Percentiles rank a stretch among this genome's conserved stretches.
Conservation (phyloP, 2,329 filamentous ascomycete species). For the Raffaelea ambrosiae region DNA sequence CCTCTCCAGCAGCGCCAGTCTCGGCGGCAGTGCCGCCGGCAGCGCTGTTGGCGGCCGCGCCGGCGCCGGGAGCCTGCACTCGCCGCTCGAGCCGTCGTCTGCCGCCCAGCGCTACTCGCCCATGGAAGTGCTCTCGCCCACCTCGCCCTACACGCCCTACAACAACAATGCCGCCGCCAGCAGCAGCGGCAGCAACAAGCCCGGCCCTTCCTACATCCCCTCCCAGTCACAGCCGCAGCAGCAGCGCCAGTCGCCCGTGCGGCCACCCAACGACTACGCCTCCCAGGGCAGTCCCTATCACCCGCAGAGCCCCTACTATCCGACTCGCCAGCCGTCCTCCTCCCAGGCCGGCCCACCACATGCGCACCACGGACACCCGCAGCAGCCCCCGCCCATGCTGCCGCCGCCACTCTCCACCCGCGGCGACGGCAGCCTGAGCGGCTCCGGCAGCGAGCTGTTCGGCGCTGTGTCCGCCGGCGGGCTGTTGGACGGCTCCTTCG, state of each 20-base stretch:
- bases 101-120: slow-evolving; percentile 91
- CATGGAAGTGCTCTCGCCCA: slow-evolving; percentile 81
- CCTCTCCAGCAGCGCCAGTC: slow-evolving; percentile 38
- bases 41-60: neutral
- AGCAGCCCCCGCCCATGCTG: slow-evolving; percentile 40
- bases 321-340: slow-evolving; percentile 31
- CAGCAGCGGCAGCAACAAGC: slow-evolving; percentile 25
- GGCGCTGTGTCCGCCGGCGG: slow-evolving; percentile 48
- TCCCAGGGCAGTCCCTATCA: slow-evolving; percentile 24
- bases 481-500: slow-evolving; percentile 59
- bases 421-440: slow-evolving; percentile 30
- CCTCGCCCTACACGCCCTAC: slow-evolving; percentile 69
- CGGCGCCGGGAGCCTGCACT: slow-evolving; percentile 55
- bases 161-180: slow-evolving; percentile 45
- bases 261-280: slow-evolving; percentile 49
- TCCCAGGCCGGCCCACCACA: slow-evolving; percentile 3
- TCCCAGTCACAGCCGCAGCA: slow-evolving; percentile 2
- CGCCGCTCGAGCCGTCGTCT: slow-evolving; percentile 66
- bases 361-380: slow-evolving; percentile 48
- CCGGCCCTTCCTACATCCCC: slow-evolving; percentile 13
- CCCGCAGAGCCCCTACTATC: slow-evolving; percentile 48
- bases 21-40: neutral
- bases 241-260: slow-evolving; percentile 71
- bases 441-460: slow-evolving; percentile 60
- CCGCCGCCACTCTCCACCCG: slow-evolving; percentile 66